These are phyloP conservation scores for Eragrostis curvula DNA, from an alignment of 176 grass and related monocot genomes.

Conservation along the genomic window DNA sequence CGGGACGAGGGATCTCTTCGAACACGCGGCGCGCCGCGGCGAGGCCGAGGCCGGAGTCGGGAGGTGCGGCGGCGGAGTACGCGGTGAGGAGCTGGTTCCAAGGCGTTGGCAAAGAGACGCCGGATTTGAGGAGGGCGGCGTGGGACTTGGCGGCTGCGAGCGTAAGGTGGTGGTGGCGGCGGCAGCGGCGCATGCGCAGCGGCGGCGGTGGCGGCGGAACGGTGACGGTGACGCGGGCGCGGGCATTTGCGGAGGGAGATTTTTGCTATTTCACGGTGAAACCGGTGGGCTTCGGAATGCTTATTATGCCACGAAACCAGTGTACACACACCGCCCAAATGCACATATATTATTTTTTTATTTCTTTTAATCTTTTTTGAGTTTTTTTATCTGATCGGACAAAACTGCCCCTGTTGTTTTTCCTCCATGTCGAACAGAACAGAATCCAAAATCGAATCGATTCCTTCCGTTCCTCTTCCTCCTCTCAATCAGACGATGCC, in stretches of 20 bases:
- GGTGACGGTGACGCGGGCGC: not conserved
- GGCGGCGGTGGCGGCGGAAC: not conserved
- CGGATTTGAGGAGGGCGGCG: slow-evolving; percentile 51
- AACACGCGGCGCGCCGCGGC: slow-evolving; percentile 48
- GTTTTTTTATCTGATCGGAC: no score
- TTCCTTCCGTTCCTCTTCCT: no score
- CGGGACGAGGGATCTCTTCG: slow-evolving; percentile 54
- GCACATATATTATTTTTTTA: no score
- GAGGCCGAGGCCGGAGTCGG: slow-evolving; percentile 17
- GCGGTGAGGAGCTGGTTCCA: slow-evolving; percentile 68
- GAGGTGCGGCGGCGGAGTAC: slow-evolving; percentile 34
- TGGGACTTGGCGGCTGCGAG: slow-evolving; percentile 52
- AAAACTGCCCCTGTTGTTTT: no score
- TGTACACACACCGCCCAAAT: no score
- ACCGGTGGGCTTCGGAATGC: no score
- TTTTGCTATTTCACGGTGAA: no score
- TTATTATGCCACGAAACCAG: no score
- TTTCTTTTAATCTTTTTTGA: no score
- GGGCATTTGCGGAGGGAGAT: not conserved
- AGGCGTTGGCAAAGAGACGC: slow-evolving; percentile 33
- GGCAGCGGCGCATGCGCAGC: slow-evolving; percentile 37
- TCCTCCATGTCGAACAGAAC: no score
- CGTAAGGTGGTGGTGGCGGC: not conserved
- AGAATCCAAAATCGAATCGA: no score
- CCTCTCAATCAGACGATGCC: no score